These are phyloP conservation scores for Skeletonema marinoi DNA, from an alignment of 108 stramenopile genomes.

Conservation along the genomic window DNA sequence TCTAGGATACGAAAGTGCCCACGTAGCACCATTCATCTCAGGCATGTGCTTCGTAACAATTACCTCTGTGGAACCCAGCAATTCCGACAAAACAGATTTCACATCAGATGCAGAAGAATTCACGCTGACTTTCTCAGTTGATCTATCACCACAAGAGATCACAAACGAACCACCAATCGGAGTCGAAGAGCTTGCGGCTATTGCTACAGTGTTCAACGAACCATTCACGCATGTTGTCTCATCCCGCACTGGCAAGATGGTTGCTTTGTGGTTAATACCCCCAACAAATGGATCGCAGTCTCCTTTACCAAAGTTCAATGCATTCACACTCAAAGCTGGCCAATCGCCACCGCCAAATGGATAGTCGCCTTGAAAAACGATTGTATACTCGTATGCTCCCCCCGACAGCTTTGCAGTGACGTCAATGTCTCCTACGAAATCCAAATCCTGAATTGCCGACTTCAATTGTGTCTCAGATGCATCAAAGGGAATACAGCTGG, in stretches of 20 bases:
- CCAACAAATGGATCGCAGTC: conserved; percentile 34
- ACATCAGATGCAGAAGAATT: conserved; percentile 34
- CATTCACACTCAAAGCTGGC: conserved; percentile 36
- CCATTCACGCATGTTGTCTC: conserved; percentile 41
- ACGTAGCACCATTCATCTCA: conserved; percentile 31
- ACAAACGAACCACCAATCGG: conserved; percentile 29
- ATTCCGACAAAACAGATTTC: conserved; percentile 13
- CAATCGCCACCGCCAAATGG: conserved; percentile 34
- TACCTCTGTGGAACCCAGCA: conserved; percentile 17
- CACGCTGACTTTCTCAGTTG: conserved; percentile 10
- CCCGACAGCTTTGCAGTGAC: conserved; percentile 3
- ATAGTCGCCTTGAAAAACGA: conserved; percentile 29
- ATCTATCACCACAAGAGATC: conserved; percentile 14
- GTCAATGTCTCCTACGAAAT: conserved; percentile 17
- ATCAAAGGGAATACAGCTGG: conserved; percentile 31
- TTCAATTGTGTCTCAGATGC: conserved; percentile 36
- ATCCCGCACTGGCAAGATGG: conserved; percentile 34
- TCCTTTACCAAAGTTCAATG: conserved; percentile 30
- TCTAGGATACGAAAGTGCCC: conserved; percentile 27
- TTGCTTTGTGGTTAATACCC: conserved; percentile 17
- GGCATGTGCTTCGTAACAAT: conserved; percentile 23
- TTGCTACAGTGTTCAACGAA: conserved; percentile 19
- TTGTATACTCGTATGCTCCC: conserved; percentile 19
- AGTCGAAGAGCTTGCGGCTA: conserved; percentile 35
- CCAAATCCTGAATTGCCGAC: conserved; percentile 21